Evolutionary conservation across 129 eudicot species (phyloP).

Genomic region (Calendula officinalis): DNA sequence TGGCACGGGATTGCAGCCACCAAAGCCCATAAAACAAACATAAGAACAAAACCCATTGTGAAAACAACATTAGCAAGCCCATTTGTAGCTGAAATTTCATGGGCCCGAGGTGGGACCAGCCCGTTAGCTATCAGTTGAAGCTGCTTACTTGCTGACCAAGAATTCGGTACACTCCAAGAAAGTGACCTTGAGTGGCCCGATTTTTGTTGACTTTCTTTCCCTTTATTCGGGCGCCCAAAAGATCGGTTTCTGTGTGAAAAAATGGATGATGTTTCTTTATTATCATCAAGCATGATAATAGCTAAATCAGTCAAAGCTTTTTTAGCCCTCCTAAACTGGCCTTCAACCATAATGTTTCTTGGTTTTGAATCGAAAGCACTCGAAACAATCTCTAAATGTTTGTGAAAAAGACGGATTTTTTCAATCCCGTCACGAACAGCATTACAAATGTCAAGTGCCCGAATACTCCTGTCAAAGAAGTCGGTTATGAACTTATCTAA

Average conservation of each 20-base stretch:
- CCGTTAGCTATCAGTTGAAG: constrained; percentile 52
- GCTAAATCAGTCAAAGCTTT: constrained; percentile 57
- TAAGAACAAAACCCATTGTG: constrained; percentile 54
- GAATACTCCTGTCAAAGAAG: constrained; percentile 46
- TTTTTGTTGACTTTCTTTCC: constrained; percentile 25
- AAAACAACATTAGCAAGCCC: constrained; percentile 46
- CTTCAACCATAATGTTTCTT: constrained; percentile 35
- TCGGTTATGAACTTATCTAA: constrained; percentile 45
- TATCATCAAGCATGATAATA: constrained; percentile 44
- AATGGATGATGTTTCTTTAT: constrained; percentile 37
- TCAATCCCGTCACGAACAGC: constrained; percentile 67
- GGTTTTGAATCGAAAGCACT: constrained; percentile 39
- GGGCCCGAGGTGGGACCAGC: constrained; percentile 44
- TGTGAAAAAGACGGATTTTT: constrained; percentile 49
- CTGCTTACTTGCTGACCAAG: constrained; percentile 71
- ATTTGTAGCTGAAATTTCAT: constrained; percentile 41
- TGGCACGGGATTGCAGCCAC: constrained; percentile 76
- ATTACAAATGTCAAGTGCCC: constrained; percentile 68
- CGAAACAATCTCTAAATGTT: constrained; percentile 50
- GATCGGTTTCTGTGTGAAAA: constrained; percentile 48
- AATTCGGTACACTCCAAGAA: constrained; percentile 59
- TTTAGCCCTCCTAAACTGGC: constrained; percentile 57
- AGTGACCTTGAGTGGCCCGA: constrained; percentile 25
- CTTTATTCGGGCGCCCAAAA: constrained; percentile 44
- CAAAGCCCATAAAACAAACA: constrained; percentile 66